Percentiles rank a stretch among this genome's conserved stretches.
These are phyloP conservation scores for Mariannaea elegans DNA, from an alignment of 2,329 filamentous ascomycete species.

Conservation along the genomic window DNA sequence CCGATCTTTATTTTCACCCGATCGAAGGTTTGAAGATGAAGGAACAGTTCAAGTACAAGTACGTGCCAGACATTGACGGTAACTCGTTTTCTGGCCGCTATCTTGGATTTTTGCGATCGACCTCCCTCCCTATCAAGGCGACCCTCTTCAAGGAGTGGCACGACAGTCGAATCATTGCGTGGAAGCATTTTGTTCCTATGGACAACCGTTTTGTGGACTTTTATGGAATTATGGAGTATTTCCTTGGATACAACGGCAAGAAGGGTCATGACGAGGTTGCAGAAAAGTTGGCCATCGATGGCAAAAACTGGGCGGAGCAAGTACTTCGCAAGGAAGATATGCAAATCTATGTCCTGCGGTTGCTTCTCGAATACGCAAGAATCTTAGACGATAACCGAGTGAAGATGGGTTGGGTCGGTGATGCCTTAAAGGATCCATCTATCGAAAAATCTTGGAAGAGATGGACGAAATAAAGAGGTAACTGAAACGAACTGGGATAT, in stretches of 20 bases:
- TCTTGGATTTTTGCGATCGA: conserved; percentile 73
- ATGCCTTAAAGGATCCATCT: conserved; percentile 51
- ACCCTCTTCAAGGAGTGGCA: conserved; percentile 86
- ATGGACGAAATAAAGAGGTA: conserved; percentile 34
- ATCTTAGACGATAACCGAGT: conserved; percentile 61
- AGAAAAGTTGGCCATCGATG: conserved; percentile 69
- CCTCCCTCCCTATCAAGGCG: conserved; percentile 77
- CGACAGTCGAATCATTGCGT: conserved; percentile 75
- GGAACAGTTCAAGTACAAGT: conserved; percentile 71
- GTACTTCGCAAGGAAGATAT: conserved; percentile 78
- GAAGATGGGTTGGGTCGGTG: conserved; percentile 64
- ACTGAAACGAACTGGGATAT: neutral
- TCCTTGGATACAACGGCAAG: conserved; percentile 65
- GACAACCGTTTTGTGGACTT: conserved; percentile 77
- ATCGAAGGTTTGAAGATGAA: conserved; percentile 52
- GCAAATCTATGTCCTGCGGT: conserved; percentile 73
- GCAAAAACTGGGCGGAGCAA: conserved; percentile 73
- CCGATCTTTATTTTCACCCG: conserved; percentile 54
- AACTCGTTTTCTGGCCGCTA: conserved; percentile 76
- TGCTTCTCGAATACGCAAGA: conserved; percentile 71
- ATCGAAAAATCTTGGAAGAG: conserved; percentile 43
- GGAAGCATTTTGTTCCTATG: conserved; percentile 85
- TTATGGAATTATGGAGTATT: conserved; percentile 79
- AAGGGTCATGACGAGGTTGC: conserved; percentile 65
- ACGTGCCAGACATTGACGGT: conserved; percentile 80